Evolutionary conservation across 176 grass and related monocot species (phyloP).

Genomic region (Rhynchospora breviuscula): DNA sequence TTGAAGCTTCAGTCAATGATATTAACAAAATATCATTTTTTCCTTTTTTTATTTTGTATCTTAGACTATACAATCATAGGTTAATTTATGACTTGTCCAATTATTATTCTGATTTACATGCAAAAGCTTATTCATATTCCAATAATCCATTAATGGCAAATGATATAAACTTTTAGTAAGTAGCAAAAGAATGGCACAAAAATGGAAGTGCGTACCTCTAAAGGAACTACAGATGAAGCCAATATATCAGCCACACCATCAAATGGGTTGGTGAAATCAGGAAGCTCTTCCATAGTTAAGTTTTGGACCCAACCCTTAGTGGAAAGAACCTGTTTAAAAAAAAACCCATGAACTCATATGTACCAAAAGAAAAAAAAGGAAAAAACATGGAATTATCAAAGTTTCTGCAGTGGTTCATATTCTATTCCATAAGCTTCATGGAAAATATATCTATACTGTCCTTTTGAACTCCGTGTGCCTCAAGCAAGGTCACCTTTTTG

Average conservation of each 20-base stretch:
- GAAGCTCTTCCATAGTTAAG: conserved; percentile 27
- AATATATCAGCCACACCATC: conserved; percentile 28
- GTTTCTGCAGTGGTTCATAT: too few relatives aligned
- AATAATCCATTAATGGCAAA: neutral
- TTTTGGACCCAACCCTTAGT: conserved; percentile 27
- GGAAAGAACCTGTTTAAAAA: conserved; percentile 34
- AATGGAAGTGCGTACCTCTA: conserved; percentile 24
- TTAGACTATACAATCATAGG: neutral
- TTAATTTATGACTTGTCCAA: neutral
- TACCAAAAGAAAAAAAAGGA: neutral
- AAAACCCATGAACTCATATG: neutral
- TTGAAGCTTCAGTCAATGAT: conserved; percentile 3
- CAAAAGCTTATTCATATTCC: neutral
- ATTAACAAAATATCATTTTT: neutral
- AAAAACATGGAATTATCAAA: too few relatives aligned
- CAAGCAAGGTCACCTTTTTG: neutral
- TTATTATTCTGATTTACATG: neutral
- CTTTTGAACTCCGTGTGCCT: neutral
- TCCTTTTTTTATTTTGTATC: neutral
- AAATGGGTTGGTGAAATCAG: conserved; percentile 28
- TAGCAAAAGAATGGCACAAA: neutral
- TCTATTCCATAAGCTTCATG: neutral
- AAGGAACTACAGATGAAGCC: conserved; percentile 26
- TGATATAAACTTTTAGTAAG: neutral
- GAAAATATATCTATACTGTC: conserved; percentile 1